Evolutionary conservation across 192 early-diverging fungal genomes (phyloP), one percentile per base, ranked within the genome.

Genomic region (Spizellomyces punctatus): DNA sequence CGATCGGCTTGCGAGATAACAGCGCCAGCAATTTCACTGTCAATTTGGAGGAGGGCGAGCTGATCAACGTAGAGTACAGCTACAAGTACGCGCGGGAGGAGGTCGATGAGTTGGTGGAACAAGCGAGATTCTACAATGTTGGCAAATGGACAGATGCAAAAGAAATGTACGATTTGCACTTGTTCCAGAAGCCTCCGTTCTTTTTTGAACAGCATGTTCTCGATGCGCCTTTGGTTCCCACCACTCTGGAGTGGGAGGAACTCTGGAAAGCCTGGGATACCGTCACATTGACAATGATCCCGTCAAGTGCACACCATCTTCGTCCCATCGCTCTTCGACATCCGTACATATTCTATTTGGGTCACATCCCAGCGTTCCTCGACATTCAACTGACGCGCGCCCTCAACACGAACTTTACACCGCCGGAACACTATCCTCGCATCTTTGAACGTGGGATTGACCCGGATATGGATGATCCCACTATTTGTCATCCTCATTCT

Each of bases 361-460:
- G 94, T 8, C 95, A 96, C 66, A 86, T 96, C n/a, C 83, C 82
- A 16, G 74, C 65, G 1, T 83, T 85, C 64, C 50, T 78, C 5
- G 78, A 81, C 58, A 79, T 84, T 49, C 83, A 85, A 66, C 49
- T 84, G 9, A 63, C 81, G 5, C 63, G 74, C 9, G 73, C 71
- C 42, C 36, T 72, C 21, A 66, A 74, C 0, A 78, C 82, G 46
- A 67, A 79, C 6, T 81, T 84, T n/a, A 86, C 90, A 0, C 84
- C 88, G 67, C 91, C 93, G 7, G 60, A 58, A 16, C 55, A 76
- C 9, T 96, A 85, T 80, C 81, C 88, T 8, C 77, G 84, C 41
- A 93, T 93, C 75, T 98, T 98, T 88, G 93, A 98, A 82, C 91
- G 95, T 12, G 95, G 95, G 6, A 96, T 98, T 65, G 94, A 98